Conservation (phyloP, 768 basidiomycete genomes). For the Dendrothele bispora region DNA sequence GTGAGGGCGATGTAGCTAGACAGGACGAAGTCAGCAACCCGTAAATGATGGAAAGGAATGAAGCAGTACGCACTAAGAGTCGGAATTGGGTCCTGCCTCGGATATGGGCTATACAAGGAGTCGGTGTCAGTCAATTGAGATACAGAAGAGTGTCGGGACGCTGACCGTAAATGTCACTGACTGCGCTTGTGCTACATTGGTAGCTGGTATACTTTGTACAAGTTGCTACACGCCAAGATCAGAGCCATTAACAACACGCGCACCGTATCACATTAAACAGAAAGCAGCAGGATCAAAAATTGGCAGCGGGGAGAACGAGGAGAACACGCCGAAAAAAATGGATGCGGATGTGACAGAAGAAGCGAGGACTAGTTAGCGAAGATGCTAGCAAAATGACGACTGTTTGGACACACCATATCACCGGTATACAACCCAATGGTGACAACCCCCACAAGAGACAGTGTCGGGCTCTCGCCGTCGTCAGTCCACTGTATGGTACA, state of each 20-base stretch:
- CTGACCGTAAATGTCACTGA: constrained; percentile 60
- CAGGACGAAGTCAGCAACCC: constrained; percentile 6
- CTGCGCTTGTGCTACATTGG: constrained; percentile 47
- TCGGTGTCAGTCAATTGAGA: not conserved
- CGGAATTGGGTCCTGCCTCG: constrained; percentile 54
- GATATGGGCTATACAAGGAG: constrained; percentile 48
- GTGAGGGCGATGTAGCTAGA: constrained; percentile 63
- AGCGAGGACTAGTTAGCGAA: not conserved
- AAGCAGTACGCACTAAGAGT: constrained; percentile 49
- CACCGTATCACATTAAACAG: not conserved
- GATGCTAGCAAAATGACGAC: not conserved
- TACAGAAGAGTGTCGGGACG: not conserved
- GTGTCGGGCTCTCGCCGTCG: constrained; percentile 52
- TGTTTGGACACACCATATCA: constrained; percentile 39
- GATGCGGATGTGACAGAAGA: too few species aligned
- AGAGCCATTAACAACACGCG: not conserved
- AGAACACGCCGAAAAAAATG: too few species aligned
- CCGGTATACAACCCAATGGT: constrained; percentile 61
- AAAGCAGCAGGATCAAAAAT: too few species aligned
- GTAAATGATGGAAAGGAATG: not conserved
- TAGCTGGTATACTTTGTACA: constrained; percentile 54
- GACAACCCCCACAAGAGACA: constrained; percentile 50
- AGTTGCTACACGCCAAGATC: constrained; percentile 41
- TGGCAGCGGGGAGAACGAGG: too few species aligned
- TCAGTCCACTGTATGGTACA: constrained; percentile 66